Base-by-base conservation (phyloP, 2,329 filamentous ascomycete species). In the Ophiostoma sp. region DNA sequence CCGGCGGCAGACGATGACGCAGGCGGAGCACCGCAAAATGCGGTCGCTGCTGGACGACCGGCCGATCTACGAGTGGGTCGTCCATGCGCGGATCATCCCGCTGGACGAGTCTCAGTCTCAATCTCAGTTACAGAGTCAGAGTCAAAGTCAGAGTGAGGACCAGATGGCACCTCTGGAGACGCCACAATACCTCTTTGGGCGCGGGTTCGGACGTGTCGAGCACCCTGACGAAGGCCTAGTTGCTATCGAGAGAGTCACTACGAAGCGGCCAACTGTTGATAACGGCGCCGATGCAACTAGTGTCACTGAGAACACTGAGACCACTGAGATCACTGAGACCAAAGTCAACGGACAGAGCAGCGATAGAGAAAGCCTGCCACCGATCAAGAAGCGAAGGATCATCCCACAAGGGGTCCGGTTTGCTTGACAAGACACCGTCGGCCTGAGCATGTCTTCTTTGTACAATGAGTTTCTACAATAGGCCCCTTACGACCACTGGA, bases 1-100 rank as follows among this genome's bases (percentile, higher is more conserved):
- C 69, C 85, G 91, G 4, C 84, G 90, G 62, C 84, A 87, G 72
- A 82, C 87, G 45, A 94, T 97, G 91, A 91, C 89, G 0, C 86
- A 87, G 68, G 83, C 83, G 2, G 86, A 88, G 73, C 84, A 87
- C 70, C 80, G 81, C 64, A 80, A 79, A 67, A 81, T 82, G 71
- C 86, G 84, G 73, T 81, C 79, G 5, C 81, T 88, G n/a, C 74
- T 88, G 5, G 85, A 88, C 70, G 84, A 87, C 72, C 75, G 79
- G 36, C 79, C 80, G 0, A 84, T 88, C 65, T 86, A 84, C 72
- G 80, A 76, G 69, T 88, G 85, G 85, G 85, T 88, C 55, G 77
- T 81, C 69, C 82, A 85, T 67, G 80, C 81, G 1, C 78, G 75
- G 65, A 83, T 88, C 64, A 73, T 80, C 0, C 72, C 75, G 0